phyloP scores from a whole-genome alignment of 163 green algal species.

The Scenedesmus sp. region DNA sequence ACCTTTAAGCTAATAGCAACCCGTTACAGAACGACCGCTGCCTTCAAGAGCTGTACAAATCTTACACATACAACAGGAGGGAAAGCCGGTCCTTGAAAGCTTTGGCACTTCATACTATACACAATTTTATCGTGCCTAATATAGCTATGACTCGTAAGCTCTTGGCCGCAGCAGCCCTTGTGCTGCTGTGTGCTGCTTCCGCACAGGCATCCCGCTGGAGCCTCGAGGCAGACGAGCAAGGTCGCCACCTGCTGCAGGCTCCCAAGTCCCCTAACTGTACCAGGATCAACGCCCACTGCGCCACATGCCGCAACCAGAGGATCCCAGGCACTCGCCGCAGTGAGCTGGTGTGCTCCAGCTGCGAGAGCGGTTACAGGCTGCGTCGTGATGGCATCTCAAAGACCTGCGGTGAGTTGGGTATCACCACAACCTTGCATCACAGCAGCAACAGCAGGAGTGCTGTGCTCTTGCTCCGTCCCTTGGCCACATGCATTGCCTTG shows the following conservation, averaged over 20 bases:
- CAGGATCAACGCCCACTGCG: constrained; percentile 1
- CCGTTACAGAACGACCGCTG: too few relatives aligned
- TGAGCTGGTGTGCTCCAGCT: constrained; percentile 23
- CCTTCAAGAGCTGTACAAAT: too few relatives aligned
- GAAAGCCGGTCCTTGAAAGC: too few relatives aligned
- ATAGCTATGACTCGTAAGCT: not conserved
- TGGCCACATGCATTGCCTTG: too few relatives aligned
- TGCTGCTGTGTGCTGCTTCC: constrained; percentile 5
- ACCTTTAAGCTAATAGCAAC: too few relatives aligned
- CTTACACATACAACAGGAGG: too few relatives aligned
- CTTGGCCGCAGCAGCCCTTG: not conserved
- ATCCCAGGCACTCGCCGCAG: not conserved
- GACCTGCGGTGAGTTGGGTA: constrained; percentile 11
- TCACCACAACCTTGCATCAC: too few relatives aligned
- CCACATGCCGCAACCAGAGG: constrained; percentile 8
- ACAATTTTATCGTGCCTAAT: not conserved
- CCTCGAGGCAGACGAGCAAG: not conserved
- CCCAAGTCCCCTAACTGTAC: constrained; percentile 14
- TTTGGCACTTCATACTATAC: too few relatives aligned
- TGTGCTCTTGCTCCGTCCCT: too few relatives aligned
- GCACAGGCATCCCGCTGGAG: not conserved
- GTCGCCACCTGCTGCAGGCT: not conserved
- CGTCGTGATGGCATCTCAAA: constrained; percentile 27
- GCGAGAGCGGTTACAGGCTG: not conserved
- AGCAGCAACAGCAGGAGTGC: not conserved